Percentiles rank a stretch among this genome's conserved stretches.
Conservation (phyloP, 352 stramenopile species). For the Globisporangium spinosum region DNA sequence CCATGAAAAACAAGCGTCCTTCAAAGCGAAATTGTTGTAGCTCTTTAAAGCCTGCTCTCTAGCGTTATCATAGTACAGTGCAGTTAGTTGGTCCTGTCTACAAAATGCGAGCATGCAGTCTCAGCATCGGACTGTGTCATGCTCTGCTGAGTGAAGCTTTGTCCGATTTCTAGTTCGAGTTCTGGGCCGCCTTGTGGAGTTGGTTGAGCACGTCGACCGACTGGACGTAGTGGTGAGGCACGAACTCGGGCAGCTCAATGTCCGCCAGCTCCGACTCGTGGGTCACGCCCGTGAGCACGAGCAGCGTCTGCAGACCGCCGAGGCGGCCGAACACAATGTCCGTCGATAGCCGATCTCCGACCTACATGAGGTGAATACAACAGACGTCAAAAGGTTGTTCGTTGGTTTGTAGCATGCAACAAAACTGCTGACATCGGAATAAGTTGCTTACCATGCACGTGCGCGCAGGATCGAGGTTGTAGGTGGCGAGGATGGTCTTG, state of each 20-base stretch:
- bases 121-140: neutral
- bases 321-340: constrained; percentile 83
- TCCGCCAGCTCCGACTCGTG: constrained; percentile 45
- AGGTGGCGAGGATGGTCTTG: constrained; percentile 71
- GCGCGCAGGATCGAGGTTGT: constrained; percentile 59
- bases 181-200: constrained; percentile 33
- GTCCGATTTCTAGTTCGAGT: constrained; percentile 13
- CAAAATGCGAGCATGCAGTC: neutral
- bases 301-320: constrained; percentile 64
- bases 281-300: constrained; percentile 76
- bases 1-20: neutral
- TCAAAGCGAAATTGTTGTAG: neutral
- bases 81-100: neutral
- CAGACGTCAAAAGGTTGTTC: neutral
- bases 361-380: constrained; percentile 25
- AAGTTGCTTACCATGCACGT: constrained; percentile 71
- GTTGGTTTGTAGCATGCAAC: neutral
- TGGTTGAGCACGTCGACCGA: constrained; percentile 75
- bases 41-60: neutral
- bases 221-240: constrained; percentile 64
- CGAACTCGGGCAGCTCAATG: constrained; percentile 49
- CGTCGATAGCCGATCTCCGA: constrained; percentile 78
- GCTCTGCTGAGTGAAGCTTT: neutral
- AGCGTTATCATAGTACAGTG: neutral
- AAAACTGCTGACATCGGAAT: neutral